These are phyloP conservation scores for Sugiyamaella lignohabitans DNA, from an alignment of 805 yeast species.

Conservation along the genomic window DNA sequence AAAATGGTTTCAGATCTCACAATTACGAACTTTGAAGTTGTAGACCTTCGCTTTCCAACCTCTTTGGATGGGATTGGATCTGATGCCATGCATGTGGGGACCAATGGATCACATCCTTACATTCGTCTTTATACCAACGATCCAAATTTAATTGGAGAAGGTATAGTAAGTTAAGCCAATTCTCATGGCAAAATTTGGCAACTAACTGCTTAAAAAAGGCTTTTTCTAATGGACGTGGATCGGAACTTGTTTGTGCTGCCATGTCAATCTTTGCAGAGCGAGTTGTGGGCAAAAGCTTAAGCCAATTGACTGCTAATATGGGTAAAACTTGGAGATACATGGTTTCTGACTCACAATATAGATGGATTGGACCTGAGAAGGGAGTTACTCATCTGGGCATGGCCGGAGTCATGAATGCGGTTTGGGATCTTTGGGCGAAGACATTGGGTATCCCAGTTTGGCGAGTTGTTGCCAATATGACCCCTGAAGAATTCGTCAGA, in stretches of 20 bases:
- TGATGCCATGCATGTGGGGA: constrained; percentile 37
- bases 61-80: constrained; percentile 36
- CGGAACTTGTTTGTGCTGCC: constrained; percentile 32
- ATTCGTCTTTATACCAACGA: constrained; percentile 28
- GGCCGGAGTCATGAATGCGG: constrained; percentile 36
- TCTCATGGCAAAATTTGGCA: too few relatives aligned
- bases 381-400: constrained; percentile 37
- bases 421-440: constrained; percentile 41
- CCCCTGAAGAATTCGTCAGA: constrained; percentile 36
- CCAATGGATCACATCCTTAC: constrained; percentile 37
- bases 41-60: constrained; percentile 36
- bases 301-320: constrained; percentile 31
- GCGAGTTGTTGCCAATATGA: constrained; percentile 37
- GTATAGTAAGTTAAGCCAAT: too few relatives aligned
- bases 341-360: constrained; percentile 36
- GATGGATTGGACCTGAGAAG: constrained; percentile 41
- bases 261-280: constrained; percentile 33
- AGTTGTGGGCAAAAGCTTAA: constrained; percentile 30
- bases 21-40: constrained; percentile 29
- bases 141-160: constrained; percentile 31
- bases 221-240: constrained; percentile 36
- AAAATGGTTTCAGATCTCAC: constrained; percentile 4
- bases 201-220: too few relatives aligned
- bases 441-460: constrained; percentile 34
- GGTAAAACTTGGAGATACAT: constrained; percentile 37